Evolutionary conservation across 495 filamentous ascomycete genomes (phyloP).

Genomic region (Xylaria longipes): DNA sequence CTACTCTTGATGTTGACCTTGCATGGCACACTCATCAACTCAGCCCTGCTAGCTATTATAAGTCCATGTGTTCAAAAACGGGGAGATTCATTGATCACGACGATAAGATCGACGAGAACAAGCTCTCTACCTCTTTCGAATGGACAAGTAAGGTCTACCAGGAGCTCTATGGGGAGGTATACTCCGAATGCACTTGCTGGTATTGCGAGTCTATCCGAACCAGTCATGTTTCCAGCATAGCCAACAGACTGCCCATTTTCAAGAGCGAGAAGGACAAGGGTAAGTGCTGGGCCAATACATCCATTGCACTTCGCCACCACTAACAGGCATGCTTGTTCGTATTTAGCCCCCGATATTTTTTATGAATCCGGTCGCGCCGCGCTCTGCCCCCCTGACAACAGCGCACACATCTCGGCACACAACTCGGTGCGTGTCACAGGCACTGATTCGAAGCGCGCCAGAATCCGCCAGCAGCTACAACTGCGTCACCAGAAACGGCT

Average conservation of each 20-base stretch:
- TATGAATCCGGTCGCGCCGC: slow-evolving; percentile 60
- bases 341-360: slow-evolving; percentile 58
- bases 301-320: slow-evolving; percentile 38
- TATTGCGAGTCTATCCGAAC: slow-evolving; percentile 82
- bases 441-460: slow-evolving; percentile 53
- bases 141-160: slow-evolving; percentile 78
- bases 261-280: slow-evolving; percentile 50
- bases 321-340: slow-evolving; percentile 36
- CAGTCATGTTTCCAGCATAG: slow-evolving; percentile 58
- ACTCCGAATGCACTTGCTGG: slow-evolving; percentile 89
- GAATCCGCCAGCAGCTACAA: slow-evolving; percentile 59
- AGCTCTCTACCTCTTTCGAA: slow-evolving; percentile 68
- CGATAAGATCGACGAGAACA: slow-evolving; percentile 76
- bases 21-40: slow-evolving; percentile 81
- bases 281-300: slow-evolving; percentile 26
- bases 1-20: slow-evolving; percentile 87
- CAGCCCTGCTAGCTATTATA: slow-evolving; percentile 66
- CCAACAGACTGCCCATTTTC: slow-evolving; percentile 47
- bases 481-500: slow-evolving; percentile 56
- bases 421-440: slow-evolving; percentile 55
- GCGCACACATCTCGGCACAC: slow-evolving; percentile 77
- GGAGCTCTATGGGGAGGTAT: slow-evolving; percentile 66
- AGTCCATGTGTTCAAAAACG: slow-evolving; percentile 51
- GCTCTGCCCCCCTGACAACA: slow-evolving; percentile 60
- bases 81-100: slow-evolving; percentile 79